phyloP scores from a whole-genome alignment of 2,329 filamentous ascomycete genomes.

The Fusarium tupiense region DNA sequence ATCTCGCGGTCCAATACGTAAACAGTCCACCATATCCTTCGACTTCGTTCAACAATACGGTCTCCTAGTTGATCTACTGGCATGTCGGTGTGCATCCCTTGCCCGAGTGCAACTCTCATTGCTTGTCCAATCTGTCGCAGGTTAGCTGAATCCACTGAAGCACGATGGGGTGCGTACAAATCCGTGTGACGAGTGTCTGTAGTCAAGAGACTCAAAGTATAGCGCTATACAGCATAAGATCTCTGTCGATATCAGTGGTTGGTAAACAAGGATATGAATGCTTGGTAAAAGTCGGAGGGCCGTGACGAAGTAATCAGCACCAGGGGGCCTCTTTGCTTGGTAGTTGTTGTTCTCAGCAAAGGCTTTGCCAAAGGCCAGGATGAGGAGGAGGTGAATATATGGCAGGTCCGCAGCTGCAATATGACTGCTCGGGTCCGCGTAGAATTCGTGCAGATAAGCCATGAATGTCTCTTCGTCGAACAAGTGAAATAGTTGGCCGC shows the following conservation, averaged over 20 bases:
- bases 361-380: constrained; percentile 65
- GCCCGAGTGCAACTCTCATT: constrained; percentile 57
- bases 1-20: constrained; percentile 64
- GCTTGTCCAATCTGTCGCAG: constrained; percentile 56
- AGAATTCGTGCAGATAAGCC: constrained; percentile 45
- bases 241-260: constrained; percentile 59
- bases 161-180: constrained; percentile 44
- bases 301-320: constrained; percentile 57
- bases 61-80: constrained; percentile 53
- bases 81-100: constrained; percentile 65
- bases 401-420: constrained; percentile 49
- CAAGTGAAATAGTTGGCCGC: constrained; percentile 62
- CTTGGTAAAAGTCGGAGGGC: constrained; percentile 57
- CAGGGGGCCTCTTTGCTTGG: constrained; percentile 53
- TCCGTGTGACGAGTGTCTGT: constrained; percentile 56
- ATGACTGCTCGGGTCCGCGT: constrained; percentile 33
- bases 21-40: constrained; percentile 64
- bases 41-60: constrained; percentile 55
- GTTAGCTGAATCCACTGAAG: not conserved
- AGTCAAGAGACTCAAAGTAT: constrained; percentile 62
- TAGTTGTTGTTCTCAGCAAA: constrained; percentile 54
- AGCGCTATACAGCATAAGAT: constrained; percentile 62
- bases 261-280: constrained; percentile 50
- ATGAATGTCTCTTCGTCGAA: constrained; percentile 65
- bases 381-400: constrained; percentile 63